Percentiles rank a stretch among this genome's conserved stretches.
phyloP scores from a whole-genome alignment of 148 eudicot species.

The Rheum nobile region DNA sequence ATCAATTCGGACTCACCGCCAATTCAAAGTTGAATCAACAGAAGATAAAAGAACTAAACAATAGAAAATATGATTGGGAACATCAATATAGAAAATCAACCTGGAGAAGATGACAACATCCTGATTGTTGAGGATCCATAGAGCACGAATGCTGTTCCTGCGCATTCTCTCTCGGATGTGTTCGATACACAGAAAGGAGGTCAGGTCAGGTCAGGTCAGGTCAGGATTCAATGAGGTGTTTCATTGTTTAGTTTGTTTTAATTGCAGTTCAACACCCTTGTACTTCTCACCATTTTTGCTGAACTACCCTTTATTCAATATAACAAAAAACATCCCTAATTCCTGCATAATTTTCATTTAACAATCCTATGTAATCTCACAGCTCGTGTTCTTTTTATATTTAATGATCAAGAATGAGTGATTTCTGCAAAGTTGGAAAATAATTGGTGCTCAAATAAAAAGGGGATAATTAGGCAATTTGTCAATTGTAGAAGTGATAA shows the following conservation, averaged over 20 bases:
- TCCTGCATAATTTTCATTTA: no score
- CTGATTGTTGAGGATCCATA: slow-evolving; percentile 86
- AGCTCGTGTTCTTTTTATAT: no score
- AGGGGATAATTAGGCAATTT: no score
- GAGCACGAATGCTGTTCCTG: slow-evolving; percentile 67
- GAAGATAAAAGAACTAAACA: slow-evolving; percentile 2
- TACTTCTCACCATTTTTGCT: neutral
- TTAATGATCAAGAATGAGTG: no score
- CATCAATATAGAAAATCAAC: slow-evolving; percentile 14
- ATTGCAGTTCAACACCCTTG: neutral
- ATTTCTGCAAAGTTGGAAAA: no score
- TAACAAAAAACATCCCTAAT: neutral
- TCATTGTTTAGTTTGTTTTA: neutral
- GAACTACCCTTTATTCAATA: neutral
- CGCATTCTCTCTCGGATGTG: slow-evolving; percentile 10
- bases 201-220: neutral
- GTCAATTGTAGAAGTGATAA: no score
- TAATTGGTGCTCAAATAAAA: no score
- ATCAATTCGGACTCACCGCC: neutral
- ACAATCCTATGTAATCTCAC: no score
- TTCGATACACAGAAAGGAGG: neutral
- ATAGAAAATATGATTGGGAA: neutral
- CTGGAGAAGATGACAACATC: slow-evolving; percentile 73
- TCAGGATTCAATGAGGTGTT: neutral
- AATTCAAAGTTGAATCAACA: slow-evolving; percentile 1